Evolutionary conservation across 257 asterid species (phyloP).

Genomic region (Solanum tacnaense): DNA sequence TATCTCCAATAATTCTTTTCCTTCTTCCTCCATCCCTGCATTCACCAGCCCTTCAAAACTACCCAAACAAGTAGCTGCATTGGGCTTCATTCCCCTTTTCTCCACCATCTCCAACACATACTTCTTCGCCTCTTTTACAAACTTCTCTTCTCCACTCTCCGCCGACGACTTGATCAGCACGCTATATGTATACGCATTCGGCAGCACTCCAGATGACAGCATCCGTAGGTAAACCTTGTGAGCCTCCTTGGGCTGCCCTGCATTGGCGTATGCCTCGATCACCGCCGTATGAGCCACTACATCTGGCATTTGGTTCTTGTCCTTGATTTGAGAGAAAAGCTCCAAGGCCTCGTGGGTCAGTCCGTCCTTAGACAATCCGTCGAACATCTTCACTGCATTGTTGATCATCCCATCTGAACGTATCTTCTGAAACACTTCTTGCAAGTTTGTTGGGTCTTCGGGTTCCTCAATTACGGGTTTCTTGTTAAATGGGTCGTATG

Average conservation of each 20-base stretch:
- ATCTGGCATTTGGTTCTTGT: constrained; percentile 63
- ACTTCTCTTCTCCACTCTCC: constrained; percentile 45
- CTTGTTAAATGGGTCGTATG: constrained; percentile 71
- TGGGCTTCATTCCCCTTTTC: constrained; percentile 50
- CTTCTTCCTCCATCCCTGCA: constrained; percentile 46
- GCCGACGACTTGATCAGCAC: constrained; percentile 46
- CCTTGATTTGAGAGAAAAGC: constrained; percentile 62
- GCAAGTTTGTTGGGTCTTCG: constrained; percentile 64
- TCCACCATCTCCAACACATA: constrained; percentile 61
- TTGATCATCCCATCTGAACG: constrained; percentile 57
- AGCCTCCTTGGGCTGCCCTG: constrained; percentile 61
- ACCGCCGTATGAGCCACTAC: constrained; percentile 88
- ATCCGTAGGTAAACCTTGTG: constrained; percentile 53
- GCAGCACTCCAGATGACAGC: constrained; percentile 63
- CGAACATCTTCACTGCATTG: constrained; percentile 91
- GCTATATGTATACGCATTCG: constrained; percentile 58
- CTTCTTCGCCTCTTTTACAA: constrained; percentile 49
- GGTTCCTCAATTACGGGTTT: constrained; percentile 36
- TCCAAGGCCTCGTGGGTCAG: constrained; percentile 80
- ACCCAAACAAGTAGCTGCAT: constrained; percentile 37
- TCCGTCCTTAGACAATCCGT: constrained; percentile 92
- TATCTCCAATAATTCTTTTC: constrained; percentile 44
- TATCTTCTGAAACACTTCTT: constrained; percentile 56
- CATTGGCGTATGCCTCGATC: constrained; percentile 67
- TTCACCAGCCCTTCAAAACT: constrained; percentile 38